Percentiles rank a stretch among this genome's conserved stretches.
These are phyloP conservation scores for Cryptosporidium meleagridis DNA, from an alignment of 169 alveolate genomes.

Conservation along the genomic window DNA sequence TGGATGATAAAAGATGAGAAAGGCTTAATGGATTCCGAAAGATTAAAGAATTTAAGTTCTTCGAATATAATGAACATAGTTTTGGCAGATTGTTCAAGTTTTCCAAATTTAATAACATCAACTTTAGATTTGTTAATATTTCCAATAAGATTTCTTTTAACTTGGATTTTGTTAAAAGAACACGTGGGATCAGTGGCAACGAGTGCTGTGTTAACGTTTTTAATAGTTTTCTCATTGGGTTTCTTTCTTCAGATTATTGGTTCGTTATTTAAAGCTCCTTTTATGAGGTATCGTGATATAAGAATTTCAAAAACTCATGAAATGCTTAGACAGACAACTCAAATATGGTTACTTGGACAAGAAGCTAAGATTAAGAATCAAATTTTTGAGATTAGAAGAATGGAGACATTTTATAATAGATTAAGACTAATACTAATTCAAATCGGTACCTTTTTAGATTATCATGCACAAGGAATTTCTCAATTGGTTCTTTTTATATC, in stretches of 20 bases:
- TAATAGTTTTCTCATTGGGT: conserved; percentile 25
- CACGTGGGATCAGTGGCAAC: conserved; percentile 48
- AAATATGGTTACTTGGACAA: conserved; percentile 3
- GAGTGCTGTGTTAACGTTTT: conserved; percentile 23
- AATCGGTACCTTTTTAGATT: conserved; percentile 48
- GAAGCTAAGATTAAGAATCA: background rate
- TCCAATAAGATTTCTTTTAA: conserved; percentile 36
- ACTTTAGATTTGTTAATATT: conserved; percentile 15
- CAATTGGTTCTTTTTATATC: conserved; percentile 44
- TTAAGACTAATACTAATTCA: conserved; percentile 27
- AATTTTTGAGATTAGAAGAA: conserved; percentile 18
- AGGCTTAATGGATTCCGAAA: background rate
- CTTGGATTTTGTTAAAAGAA: conserved; percentile 42
- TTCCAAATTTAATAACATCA: conserved; percentile 31
- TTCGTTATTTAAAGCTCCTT: conserved; percentile 34
- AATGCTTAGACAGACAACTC: conserved; percentile 8
- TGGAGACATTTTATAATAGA: conserved; percentile 37
- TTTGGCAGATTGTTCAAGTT: conserved; percentile 55
- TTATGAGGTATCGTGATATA: conserved; percentile 55
- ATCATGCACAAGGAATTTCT: conserved; percentile 26
- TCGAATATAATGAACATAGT: conserved; percentile 22
- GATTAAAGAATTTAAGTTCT: background rate
- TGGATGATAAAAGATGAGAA: background rate
- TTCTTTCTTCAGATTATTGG: conserved; percentile 44
- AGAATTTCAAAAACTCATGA: conserved; percentile 58